These are phyloP conservation scores for Gilbertella persicaria DNA, from an alignment of 371 early-diverging fungal species.

Conservation along the genomic window DNA sequence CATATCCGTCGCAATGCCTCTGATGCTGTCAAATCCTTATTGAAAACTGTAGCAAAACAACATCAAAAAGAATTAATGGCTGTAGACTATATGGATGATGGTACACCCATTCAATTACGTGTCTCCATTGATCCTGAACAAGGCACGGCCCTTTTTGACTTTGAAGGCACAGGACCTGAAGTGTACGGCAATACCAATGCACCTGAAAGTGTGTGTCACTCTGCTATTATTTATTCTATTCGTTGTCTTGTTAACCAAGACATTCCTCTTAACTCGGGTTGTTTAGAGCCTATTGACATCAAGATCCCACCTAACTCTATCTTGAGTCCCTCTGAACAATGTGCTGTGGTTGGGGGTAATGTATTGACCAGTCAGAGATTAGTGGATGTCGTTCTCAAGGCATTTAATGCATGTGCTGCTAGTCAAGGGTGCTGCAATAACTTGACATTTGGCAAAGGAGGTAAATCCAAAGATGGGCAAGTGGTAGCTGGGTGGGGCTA, in stretches of 20 bases:
- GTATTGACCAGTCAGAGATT: slow-evolving; percentile 93
- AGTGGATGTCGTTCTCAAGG: slow-evolving; percentile 89
- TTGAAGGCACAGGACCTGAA: slow-evolving; percentile 87
- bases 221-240: slow-evolving; percentile 94
- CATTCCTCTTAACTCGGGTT: slow-evolving; percentile 96
- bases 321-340: slow-evolving; percentile 76
- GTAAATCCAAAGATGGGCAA: slow-evolving; percentile 53
- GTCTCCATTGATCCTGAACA: slow-evolving; percentile 73
- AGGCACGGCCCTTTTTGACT: slow-evolving; percentile 89
- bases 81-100: slow-evolving; percentile 93
- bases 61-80: slow-evolving; percentile 60
- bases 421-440: slow-evolving; percentile 97
- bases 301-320: slow-evolving; percentile 78
- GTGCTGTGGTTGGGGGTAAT: slow-evolving; percentile 97
- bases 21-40: slow-evolving; percentile 76
- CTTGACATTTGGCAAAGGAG: slow-evolving; percentile 89
- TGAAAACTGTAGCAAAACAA: slow-evolving; percentile 58
- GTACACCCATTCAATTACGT: slow-evolving; percentile 77
- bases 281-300: slow-evolving; percentile 82
- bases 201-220: slow-evolving; percentile 69
- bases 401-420: slow-evolving; percentile 91
- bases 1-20: slow-evolving; percentile 88
- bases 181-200: slow-evolving; percentile 78
- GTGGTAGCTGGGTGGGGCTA: slow-evolving; percentile 86
- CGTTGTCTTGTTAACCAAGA: slow-evolving; percentile 86